Evolutionary conservation across 495 filamentous ascomycete species (phyloP), one percentile per base, ranked within the genome.

Genomic region (Penicillium daleae): DNA sequence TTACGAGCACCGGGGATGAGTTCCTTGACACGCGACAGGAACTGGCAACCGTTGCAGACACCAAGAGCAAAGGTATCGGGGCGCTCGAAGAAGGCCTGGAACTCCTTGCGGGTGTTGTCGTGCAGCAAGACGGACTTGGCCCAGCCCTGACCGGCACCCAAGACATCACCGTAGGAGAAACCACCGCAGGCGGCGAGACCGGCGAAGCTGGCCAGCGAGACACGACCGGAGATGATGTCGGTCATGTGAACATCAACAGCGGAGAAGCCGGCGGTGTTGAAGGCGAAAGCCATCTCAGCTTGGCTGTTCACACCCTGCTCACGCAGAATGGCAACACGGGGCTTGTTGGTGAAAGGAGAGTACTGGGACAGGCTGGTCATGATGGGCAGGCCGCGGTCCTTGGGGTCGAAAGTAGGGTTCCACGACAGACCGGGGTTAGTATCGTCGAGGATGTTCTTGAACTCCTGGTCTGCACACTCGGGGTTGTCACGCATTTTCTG

Each of bases 1-100:
- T 87, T 75, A 55, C 86, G 79, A 6, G 93, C 86, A 24, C 96
- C 95, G 3, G 93, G 94, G 62, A 99, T 96, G 33, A 97, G 77
- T 27, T 88, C 86, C 71, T 89, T 91, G 17, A 99, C 82, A 19
- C 90, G 86, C 13, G 88, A 90, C 22, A 98, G 82, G 86, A 99
- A 97, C 76, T 99, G 95, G 66, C 95, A 97, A 50, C 95, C 95
- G 73, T 99, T 99, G 84, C 95, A 98, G 26, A 98, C 94, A 55
- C 96, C 95, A 1, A 99, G 83, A 8, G 91, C 85, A 76, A 99
- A 99, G 9, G 95, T 97, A 65, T 97, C 90, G 35, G 86, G 85
- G 37, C 96, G 86, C 70, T 89, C 84, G 76, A 99, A 98, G 86
- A 99, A 99, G 8, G 72, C 71, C 65, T 89, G 76, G 78, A 98